A percentile compares a stretch with the other conserved stretches of the same genome.
Conservation (phyloP, 129 eudicot species). For the Apium graveolens region DNA sequence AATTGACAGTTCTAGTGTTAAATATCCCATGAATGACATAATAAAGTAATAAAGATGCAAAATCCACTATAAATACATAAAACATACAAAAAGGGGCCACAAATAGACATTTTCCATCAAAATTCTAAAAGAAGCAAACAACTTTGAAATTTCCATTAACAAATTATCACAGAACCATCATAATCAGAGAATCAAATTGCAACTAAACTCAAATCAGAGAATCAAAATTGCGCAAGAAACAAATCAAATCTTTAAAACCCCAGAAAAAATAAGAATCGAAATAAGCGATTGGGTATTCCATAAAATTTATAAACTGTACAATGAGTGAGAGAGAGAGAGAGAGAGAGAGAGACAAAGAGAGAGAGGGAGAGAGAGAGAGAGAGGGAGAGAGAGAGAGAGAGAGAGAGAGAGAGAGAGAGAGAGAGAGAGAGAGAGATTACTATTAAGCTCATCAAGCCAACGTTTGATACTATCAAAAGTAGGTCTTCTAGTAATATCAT, state of each 20-base stretch:
- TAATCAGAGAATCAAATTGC: not conserved
- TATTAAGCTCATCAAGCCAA: slow-evolving; percentile 86
- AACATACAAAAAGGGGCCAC: not conserved
- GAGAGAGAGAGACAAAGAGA: not conserved
- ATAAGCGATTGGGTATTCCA: not conserved
- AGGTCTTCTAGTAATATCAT: slow-evolving; percentile 59
- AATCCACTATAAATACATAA: not conserved
- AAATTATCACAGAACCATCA: not conserved
- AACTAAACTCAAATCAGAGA: not conserved
- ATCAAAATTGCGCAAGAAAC: not conserved
- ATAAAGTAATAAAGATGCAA: not conserved
- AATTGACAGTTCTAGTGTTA: not conserved
- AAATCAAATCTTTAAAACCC: not conserved
- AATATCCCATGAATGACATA: not conserved
- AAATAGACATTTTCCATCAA: not conserved
- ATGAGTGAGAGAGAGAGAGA: not conserved
- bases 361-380: not conserved
- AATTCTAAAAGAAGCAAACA: not conserved
- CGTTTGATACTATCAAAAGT: slow-evolving; percentile 70
- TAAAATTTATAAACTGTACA: not conserved
- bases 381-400: not conserved
- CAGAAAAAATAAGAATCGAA: too few species aligned
- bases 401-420: not conserved
- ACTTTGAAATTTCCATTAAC: not conserved
- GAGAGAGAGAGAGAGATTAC: slow-evolving; percentile 29